Percentiles rank a stretch among this genome's conserved stretches.
phyloP scores from a whole-genome alignment of 306 rosid genomes.

The Fagus sylvatica region DNA sequence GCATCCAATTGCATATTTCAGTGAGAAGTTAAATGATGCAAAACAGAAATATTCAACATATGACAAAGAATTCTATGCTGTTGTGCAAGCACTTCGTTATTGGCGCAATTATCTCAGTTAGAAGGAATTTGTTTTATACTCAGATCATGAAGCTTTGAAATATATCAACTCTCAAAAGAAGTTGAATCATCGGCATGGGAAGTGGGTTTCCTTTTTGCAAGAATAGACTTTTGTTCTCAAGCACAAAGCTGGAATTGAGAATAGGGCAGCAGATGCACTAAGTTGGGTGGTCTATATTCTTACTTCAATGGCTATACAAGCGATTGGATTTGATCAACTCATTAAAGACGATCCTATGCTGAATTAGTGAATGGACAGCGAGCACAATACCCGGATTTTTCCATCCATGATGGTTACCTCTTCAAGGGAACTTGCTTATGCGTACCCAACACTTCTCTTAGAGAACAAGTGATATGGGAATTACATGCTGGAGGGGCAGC shows the following conservation, averaged over 20 bases:
- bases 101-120: not conserved
- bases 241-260: not conserved
- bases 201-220: not conserved
- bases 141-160: not conserved
- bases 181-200: not conserved
- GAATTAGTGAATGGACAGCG: not conserved
- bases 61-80: not conserved
- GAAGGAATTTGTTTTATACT: not conserved
- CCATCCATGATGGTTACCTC: no score
- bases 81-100: conserved; percentile 1
- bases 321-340: not conserved
- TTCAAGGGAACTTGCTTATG: no score
- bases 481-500: not conserved
- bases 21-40: not conserved
- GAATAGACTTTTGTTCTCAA: conserved; percentile 3
- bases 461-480: no score
- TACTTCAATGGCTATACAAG: not conserved
- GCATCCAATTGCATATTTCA: not conserved
- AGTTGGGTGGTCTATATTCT: not conserved
- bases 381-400: no score
- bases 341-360: not conserved
- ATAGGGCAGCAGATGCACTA: not conserved
- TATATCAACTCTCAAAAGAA: not conserved
- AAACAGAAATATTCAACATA: not conserved
- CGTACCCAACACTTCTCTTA: no score